Evolutionary conservation across 2,329 filamentous ascomycete species (phyloP), one percentile per base, ranked within the genome.

Genomic region (Dactylellina sp.): DNA sequence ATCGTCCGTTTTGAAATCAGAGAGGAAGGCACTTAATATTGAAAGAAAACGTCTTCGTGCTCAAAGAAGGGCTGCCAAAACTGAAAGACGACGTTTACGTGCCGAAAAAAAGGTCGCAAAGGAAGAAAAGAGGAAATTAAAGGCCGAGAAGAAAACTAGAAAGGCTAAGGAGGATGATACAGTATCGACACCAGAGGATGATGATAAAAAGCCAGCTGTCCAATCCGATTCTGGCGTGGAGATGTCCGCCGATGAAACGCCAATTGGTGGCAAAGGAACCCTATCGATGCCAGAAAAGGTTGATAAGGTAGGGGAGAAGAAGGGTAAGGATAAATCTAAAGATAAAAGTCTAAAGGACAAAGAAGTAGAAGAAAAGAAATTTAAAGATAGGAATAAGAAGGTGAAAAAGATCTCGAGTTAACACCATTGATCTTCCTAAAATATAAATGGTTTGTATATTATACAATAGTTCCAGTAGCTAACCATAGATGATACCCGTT

Each of bases 151-250:
- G 55, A 60, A 60, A 25, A 24, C 55, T 4, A 65, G 42, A 35
- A 60, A 40, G 24, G 24, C 39, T n/a, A 50, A 46, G 35, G 20
- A 57, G 37, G 42, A 60, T 12, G 16, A 14, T 16, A 22, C 52
- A 5, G n/a, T 42, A 3, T n/a, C 12, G 1, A n/a, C n/a, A n/a
- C 16, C 40, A 16, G 42, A 53, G 7, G 46, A 46, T 4, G 28
- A 39, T 1, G 20, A 46, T 9, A 39, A 52, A 6, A 47, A 18
- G 18, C 20, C 50, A 11, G 20, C 18, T 14, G 56, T 50, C 4
- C 61, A 61, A 12, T 74, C 70, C 7, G 70, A 74, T 32, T 74
- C 70, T 28, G 70, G 70, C n/a, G 61, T 74, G 12, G 70, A 74
- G 39, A 63, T 74, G 14, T 74, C 70, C 35, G 56, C 57, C 35